phyloP scores from a whole-genome alignment of 176 grass and related monocot genomes.

The Echinochloa phyllopogon region DNA sequence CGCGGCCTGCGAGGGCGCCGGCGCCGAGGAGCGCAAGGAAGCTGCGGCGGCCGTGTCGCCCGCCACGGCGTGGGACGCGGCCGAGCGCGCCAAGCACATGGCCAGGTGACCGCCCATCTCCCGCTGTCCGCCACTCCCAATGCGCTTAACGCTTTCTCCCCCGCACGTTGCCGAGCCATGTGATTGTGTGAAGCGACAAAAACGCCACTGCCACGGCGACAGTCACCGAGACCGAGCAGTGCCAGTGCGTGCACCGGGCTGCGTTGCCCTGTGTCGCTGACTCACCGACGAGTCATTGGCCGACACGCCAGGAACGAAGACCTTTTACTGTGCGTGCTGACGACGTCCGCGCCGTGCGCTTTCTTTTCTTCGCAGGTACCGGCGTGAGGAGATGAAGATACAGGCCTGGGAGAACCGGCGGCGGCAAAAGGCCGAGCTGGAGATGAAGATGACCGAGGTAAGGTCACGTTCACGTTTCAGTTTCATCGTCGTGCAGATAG shows the following conservation, averaged over 20 bases:
- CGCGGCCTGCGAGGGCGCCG: not conserved
- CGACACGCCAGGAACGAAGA: not conserved
- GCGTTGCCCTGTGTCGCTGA: not conserved
- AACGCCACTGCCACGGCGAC: not conserved
- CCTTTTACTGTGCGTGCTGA: slow-evolving; percentile 27
- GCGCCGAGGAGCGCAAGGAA: not conserved
- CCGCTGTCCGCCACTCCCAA: not conserved
- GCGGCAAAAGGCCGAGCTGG: slow-evolving; percentile 73
- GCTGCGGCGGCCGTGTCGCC: slow-evolving; percentile 46
- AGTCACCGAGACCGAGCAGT: not conserved
- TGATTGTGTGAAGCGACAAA: not conserved
- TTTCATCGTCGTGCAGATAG: not conserved
- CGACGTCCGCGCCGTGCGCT: not conserved
- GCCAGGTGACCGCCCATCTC: slow-evolving; percentile 54
- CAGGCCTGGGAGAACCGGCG: slow-evolving; percentile 86
- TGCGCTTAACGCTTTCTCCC: not conserved
- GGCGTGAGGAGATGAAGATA: slow-evolving; percentile 83
- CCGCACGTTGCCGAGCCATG: slow-evolving; percentile 20
- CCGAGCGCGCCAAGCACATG: slow-evolving; percentile 81
- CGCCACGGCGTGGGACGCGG: slow-evolving; percentile 75
- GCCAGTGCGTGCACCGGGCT: not conserved
- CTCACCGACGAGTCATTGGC: not conserved
- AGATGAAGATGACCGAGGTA: slow-evolving; percentile 83
- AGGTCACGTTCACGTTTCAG: not conserved
- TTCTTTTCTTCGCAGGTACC: slow-evolving; percentile 53